Percentiles rank a stretch among this genome's conserved stretches.
Conservation (phyloP, 2,329 filamentous ascomycete genomes). For the Fusarium sp. region DNA sequence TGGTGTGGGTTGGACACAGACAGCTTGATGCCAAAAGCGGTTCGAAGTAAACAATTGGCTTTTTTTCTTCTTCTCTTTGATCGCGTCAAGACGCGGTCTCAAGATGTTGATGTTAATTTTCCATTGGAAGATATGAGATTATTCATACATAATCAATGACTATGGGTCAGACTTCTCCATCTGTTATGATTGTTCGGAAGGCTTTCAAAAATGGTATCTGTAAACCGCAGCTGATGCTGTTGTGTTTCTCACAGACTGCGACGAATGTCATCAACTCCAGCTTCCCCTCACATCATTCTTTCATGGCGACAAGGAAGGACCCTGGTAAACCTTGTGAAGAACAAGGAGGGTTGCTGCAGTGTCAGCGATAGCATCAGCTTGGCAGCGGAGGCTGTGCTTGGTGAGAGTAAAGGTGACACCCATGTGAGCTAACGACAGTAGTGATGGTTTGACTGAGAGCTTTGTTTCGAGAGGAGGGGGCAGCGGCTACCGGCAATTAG, state of each 20-base stretch:
- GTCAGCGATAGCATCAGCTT: constrained; percentile 42
- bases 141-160: not conserved
- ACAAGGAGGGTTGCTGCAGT: constrained; percentile 29
- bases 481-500: constrained; percentile 34
- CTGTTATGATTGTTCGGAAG: not conserved
- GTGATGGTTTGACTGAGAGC: constrained; percentile 23
- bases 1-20: constrained; percentile 7
- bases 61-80: not conserved
- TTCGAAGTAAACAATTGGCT: constrained; percentile 30
- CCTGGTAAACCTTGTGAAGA: constrained; percentile 28
- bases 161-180: not conserved
- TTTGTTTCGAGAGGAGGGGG: constrained; percentile 44
- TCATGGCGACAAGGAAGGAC: constrained; percentile 30
- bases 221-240: not conserved
- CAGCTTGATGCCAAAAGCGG: constrained; percentile 31
- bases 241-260: not conserved
- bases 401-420: not conserved
- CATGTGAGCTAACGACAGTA: constrained; percentile 10
- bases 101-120: not conserved
- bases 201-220: not conserved
- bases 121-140: not conserved
- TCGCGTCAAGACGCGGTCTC: constrained; percentile 15
- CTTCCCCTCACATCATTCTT: constrained; percentile 4
- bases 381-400: constrained; percentile 40
- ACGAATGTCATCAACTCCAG: constrained; percentile 1